Evolutionary conservation across 2,329 filamentous ascomycete species (phyloP).

Genomic region (Fusarium sacchari): DNA sequence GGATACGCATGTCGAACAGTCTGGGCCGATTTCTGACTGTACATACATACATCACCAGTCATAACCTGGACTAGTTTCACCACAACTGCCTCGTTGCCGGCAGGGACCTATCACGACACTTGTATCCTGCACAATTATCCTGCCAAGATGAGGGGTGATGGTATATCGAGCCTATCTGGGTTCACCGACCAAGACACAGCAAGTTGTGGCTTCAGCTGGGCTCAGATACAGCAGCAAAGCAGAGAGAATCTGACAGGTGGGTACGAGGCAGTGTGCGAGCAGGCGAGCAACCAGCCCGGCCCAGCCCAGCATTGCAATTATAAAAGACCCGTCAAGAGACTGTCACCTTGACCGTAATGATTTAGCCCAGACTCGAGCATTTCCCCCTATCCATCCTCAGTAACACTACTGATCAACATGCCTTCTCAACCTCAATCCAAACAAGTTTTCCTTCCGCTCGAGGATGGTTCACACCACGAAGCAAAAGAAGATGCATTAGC

Average conservation of each 20-base stretch:
- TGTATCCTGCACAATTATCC: conserved; percentile 13
- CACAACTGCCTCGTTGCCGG: conserved; percentile 10
- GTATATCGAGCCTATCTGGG: conserved; percentile 20
- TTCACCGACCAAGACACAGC: conserved; percentile 27
- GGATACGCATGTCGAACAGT: neutral
- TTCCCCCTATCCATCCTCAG: neutral
- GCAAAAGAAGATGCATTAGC: conserved; percentile 10
- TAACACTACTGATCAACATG: conserved; percentile 8
- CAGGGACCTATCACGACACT: conserved; percentile 25
- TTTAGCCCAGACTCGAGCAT: neutral
- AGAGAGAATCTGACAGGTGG: conserved; percentile 6
- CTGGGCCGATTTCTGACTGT: neutral
- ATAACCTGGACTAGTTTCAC: conserved; percentile 27
- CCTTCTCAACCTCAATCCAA: conserved; percentile 16
- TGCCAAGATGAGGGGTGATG: conserved; percentile 29
- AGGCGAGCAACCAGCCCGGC: neutral
- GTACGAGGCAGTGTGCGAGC: neutral
- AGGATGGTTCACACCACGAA: conserved; percentile 29
- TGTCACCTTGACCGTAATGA: neutral
- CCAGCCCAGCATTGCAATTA: neutral
- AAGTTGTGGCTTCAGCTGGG: conserved; percentile 30
- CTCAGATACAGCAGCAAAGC: neutral
- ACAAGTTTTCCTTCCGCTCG: conserved; percentile 25
- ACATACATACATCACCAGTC: conserved; percentile 3
- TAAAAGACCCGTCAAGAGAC: conserved; percentile 21